These are phyloP conservation scores for Boletellus ananas DNA, from an alignment of 768 basidiomycete species.

Conservation along the genomic window DNA sequence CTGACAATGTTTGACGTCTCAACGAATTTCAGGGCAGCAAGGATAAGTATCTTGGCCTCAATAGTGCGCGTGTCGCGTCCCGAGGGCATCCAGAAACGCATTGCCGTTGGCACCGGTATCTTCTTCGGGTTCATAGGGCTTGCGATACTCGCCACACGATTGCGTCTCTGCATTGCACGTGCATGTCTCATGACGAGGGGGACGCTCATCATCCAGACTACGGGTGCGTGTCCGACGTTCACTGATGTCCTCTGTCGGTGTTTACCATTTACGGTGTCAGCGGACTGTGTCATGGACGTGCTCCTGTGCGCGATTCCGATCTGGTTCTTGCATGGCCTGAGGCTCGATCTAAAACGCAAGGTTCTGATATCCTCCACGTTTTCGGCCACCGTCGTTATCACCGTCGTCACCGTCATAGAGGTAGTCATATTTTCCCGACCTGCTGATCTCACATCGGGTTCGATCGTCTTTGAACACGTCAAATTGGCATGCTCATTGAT, in stretches of 20 bases:
- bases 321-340: conserved; percentile 12
- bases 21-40: conserved; percentile 15
- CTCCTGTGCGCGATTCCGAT: conserved; percentile 20
- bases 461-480: conserved; percentile 22
- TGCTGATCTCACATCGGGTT: background rate
- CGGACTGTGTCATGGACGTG: conserved; percentile 20
- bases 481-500: conserved; percentile 18
- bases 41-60: conserved; percentile 24
- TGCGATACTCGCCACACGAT: conserved; percentile 6
- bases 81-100: conserved; percentile 2
- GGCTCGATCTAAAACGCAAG: conserved; percentile 12
- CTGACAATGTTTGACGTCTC: background rate
- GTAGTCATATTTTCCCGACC: conserved; percentile 4
- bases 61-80: conserved; percentile 23
- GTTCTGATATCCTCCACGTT: conserved; percentile 19
- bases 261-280: conserved; percentile 5
- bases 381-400: conserved; percentile 22
- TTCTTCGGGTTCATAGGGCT: conserved; percentile 15
- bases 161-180: conserved; percentile 5
- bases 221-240: conserved; percentile 7
- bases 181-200: conserved; percentile 4
- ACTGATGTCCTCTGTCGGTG: background rate
- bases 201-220: conserved; percentile 9
- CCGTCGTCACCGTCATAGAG: conserved; percentile 16
- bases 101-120: conserved; percentile 7